A percentile compares a stretch with the other conserved stretches of the same genome.
Conservation (phyloP, 1,139 yeast genomes). For the Magnusiomyces paraingens region DNA sequence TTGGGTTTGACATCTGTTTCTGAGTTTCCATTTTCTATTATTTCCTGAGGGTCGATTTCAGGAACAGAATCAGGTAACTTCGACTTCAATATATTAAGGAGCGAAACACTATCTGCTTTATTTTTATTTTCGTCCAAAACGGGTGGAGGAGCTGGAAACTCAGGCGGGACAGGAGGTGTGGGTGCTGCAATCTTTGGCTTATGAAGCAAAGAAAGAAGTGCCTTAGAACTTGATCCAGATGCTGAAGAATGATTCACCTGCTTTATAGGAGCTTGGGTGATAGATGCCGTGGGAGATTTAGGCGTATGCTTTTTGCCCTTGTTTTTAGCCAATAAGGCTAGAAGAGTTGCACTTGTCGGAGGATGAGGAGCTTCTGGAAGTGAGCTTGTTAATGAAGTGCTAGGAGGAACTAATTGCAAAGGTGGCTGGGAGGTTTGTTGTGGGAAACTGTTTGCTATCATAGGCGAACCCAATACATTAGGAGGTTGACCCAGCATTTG, state of each 20-base stretch:
- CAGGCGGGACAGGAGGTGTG: slow-evolving; percentile 1
- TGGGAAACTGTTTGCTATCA: slow-evolving; percentile 26
- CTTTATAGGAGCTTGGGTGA: background rate
- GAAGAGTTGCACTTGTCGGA: slow-evolving; percentile 10
- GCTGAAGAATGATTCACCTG: background rate
- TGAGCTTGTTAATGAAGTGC: background rate
- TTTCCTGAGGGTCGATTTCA: no score
- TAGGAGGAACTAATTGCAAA: background rate
- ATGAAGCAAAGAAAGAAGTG: slow-evolving; percentile 3
- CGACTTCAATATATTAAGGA: no score
- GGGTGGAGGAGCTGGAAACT: background rate
- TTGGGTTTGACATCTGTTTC: background rate
- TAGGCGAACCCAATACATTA: slow-evolving; percentile 31
- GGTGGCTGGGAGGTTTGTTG: background rate
- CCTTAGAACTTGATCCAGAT: slow-evolving; percentile 4
- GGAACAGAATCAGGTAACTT: no score
- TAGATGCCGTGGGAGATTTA: background rate
- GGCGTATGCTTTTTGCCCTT: background rate
- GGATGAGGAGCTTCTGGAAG: slow-evolving; percentile 22
- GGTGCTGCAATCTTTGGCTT: slow-evolving; percentile 3
- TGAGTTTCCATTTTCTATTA: background rate
- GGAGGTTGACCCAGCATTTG: slow-evolving; percentile 27
- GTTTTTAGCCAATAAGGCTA: slow-evolving; percentile 1
- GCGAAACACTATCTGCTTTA: background rate
- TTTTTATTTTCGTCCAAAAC: background rate